Base-by-base conservation (phyloP, 2,329 filamentous ascomycete genomes). In the Juglanconis sp. region DNA sequence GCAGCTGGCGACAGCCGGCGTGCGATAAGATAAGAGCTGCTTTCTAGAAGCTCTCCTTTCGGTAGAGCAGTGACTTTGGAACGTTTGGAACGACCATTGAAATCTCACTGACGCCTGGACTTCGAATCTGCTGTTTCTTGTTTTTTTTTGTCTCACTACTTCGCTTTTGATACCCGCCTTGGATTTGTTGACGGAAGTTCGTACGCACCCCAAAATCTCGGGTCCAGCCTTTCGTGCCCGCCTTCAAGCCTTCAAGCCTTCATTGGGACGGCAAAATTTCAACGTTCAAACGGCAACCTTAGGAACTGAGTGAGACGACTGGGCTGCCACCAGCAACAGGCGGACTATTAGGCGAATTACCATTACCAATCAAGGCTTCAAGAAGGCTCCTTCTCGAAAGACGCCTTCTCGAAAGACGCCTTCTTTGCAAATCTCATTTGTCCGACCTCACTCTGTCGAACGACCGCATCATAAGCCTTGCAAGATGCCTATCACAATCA, bases 401-500 rank as follows among this genome's bases (percentile, higher is more conserved):
- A 72, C 71, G 70, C 66, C 70, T 58, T 24, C 17, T 24, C 17
- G 17, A 24, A 24, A 24, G 17, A 24, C 17, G 17, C 17, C 17
- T 24, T 24, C 17, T 24, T 24, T 24, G 17, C 17, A 24, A 40
- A 40, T 40, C 36, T 40, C 36, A 24, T 24, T 24, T 24, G 17
- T 24, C 17, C 17, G 17, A 2, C 17, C 17, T 24, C 47, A 48
- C 10, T 11, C 32, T 3, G 3, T 4, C 47, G 24, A 32, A 34
- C 6, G 15, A 31, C 4, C 47, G 15, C n/a, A 31, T 34, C 17
- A 17, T 36, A 56, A n/a, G 15, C 3, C 24, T 44, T 24, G 17
- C 17, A 62, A 35, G 6, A 72, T 72, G 70, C 66, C 70, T 58
- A 71, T 72, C 64, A 72, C 69, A 59, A 72, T 72, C 60, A 62